Base-by-base conservation (phyloP, 805 yeast genomes). In the Starmerella tilneyi region DNA sequence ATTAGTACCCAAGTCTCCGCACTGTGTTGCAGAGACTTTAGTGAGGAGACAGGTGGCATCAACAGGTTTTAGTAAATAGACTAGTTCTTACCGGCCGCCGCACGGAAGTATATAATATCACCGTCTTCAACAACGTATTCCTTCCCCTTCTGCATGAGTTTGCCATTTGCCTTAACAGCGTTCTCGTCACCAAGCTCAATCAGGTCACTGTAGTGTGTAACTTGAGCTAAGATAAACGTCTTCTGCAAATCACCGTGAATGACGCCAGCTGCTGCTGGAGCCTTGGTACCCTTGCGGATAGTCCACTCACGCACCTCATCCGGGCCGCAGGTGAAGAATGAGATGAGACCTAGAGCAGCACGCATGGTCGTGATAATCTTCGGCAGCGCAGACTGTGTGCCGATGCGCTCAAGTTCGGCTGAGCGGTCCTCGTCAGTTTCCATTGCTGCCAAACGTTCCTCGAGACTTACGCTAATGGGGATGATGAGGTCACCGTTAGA, bases 301-400 rank as follows among this genome's bases (percentile, higher is more conserved):
- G 98, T 92, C 98, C 98, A 92, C 67, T 94, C 96, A 65, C 96
- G 81, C 41, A 88, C 94, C 70, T 92, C 98, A 51, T 84, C 84
- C 33, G 94, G 82, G 56, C 98, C 98, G 62, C 92, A 81, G 28
- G 98, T 92, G 75, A 85, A 92, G 73, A 81, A 92, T 44, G 96
- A 85, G 55, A 88, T 86, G 64, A 92, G 78, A 55, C 82, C 81
- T 49, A 88, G 73, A 50, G 84, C 79, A 54, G 75, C 70, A 71
- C 96, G 81, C 96, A 89, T 88, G 53, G 84, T 71, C 53, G 77
- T 72, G 57, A 89, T 79, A 56, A 89, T 82, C 68, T 76, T 76
- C 56, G 97, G 96, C 63, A 92, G 73, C 35, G 94, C 88, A 34
- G 92, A 78, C 48, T 66, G 68, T 43, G 86, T 79, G 49, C 85